phyloP scores from a whole-genome alignment of 768 basidiomycete genomes.

The Wakefieldia striispora region DNA sequence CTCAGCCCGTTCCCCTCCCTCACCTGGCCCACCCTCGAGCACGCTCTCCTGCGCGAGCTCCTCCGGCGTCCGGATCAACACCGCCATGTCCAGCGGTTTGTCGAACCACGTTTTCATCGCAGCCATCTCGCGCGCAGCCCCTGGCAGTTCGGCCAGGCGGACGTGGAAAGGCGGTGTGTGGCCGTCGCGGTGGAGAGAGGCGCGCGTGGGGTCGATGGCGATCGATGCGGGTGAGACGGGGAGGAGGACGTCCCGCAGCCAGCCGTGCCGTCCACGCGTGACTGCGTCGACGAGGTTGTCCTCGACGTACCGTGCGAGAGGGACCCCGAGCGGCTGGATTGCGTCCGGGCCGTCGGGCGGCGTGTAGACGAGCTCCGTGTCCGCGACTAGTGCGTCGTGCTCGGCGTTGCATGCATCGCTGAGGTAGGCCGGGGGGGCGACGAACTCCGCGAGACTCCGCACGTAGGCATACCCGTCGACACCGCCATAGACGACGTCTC shows the following conservation, averaged over 20 bases:
- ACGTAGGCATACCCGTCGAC: conserved; percentile 74
- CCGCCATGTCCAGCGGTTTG: conserved; percentile 40
- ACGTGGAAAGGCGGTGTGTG: conserved; percentile 4
- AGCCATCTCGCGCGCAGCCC: conserved; percentile 2
- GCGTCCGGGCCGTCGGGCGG: neutral
- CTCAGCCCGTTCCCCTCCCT: conserved; percentile 29
- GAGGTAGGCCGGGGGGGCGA: conserved; percentile 32
- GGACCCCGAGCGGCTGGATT: conserved; percentile 27
- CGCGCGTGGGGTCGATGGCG: neutral
- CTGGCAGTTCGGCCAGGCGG: conserved; percentile 14
- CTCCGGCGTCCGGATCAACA: conserved; percentile 39
- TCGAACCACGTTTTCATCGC: conserved; percentile 7
- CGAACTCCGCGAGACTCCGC: conserved; percentile 74
- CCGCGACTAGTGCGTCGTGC: neutral
- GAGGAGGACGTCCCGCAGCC: conserved; percentile 30
- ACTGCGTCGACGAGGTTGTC: conserved; percentile 39
- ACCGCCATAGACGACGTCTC: conserved; percentile 79
- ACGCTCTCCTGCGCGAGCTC: conserved; percentile 35
- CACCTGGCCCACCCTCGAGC: conserved; percentile 22
- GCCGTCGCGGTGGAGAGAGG: neutral
- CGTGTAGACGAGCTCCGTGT: neutral
- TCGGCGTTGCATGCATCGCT: neutral
- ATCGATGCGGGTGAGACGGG: neutral
- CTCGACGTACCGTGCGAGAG: conserved; percentile 41
- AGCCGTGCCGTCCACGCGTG: conserved; percentile 39